A percentile compares a stretch with the other conserved stretches of the same genome.
These are phyloP conservation scores for Fusarium sp. DNA, from an alignment of 2,329 filamentous ascomycete species.

Conservation along the genomic window DNA sequence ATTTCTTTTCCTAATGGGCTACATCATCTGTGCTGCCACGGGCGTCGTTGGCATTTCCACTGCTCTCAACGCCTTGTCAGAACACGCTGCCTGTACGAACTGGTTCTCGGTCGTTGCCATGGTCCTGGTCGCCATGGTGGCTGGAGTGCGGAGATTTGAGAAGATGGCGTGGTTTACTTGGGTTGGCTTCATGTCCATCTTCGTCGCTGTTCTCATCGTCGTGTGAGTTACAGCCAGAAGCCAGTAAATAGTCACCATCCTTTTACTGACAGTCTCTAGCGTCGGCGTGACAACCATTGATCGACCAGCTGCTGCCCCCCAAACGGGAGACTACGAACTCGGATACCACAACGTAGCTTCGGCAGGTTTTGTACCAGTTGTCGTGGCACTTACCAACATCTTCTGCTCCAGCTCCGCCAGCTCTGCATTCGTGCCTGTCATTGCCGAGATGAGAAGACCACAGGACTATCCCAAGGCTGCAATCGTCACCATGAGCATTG, in stretches of 20 bases:
- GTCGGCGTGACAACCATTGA: constrained; percentile 67
- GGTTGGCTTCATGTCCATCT: constrained; percentile 68
- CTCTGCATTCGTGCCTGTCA: constrained; percentile 71
- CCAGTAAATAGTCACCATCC: background rate
- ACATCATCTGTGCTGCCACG: constrained; percentile 62
- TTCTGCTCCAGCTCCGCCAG: constrained; percentile 70
- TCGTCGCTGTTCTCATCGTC: constrained; percentile 66
- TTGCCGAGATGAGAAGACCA: constrained; percentile 70
- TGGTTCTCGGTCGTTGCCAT: constrained; percentile 63
- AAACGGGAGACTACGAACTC: constrained; percentile 67
- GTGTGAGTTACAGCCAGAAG: constrained; percentile 52
- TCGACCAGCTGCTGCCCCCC: constrained; percentile 69
- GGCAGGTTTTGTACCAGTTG: constrained; percentile 63
- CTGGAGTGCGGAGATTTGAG: constrained; percentile 67
- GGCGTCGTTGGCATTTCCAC: constrained; percentile 55
- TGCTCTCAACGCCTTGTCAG: constrained; percentile 65
- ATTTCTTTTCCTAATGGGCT: background rate
- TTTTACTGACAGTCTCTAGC: constrained; percentile 34
- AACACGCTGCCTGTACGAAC: constrained; percentile 5
- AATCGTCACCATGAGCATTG: constrained; percentile 67
- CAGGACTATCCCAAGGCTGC: constrained; percentile 53
- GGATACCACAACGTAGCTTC: constrained; percentile 67
- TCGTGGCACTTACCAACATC: constrained; percentile 67
- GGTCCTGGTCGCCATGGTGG: constrained; percentile 58
- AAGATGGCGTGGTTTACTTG: constrained; percentile 72